Base-by-base conservation (phyloP, 768 basidiomycete species). In the Imleria badia region DNA sequence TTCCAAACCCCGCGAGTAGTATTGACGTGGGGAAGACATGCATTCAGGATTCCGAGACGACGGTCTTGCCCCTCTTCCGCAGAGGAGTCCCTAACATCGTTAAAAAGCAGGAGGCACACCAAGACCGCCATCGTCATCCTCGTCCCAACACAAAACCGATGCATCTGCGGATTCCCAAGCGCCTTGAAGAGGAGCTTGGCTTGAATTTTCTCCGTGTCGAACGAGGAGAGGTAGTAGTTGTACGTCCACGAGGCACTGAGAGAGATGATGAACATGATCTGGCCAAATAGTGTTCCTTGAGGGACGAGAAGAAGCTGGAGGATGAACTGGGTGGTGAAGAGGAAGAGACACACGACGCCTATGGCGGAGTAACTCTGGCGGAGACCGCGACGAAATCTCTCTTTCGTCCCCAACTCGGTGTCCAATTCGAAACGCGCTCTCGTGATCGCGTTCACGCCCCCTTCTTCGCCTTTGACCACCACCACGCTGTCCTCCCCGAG, bases 261-360 rank as follows among this genome's bases (percentile, higher is more conserved):
- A 5, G 67, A 65, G 43, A 52, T 6, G 26, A 73, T 41, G 47
- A 73, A 72, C 66, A 73, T 64, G 52, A 66, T 54, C 54, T 72
- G 69, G 22, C 72, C 68, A 31, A 73, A 70, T 5, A 72, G 45
- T 6, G 60, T 56, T n/a, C 64, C 66, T 31, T 70, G 68, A 1
- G 71, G 71, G 26, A 72, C 61, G 49, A 73, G 63, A 39, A 73
- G 60, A 34, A 73, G 61, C 53, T 73, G 68, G 22, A 61, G 52
- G 42, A 73, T 55, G 55, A 70, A 67, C 31, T 74, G 66, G 30
- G 53, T 45, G 19, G 62, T 61, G 45, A 70, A 60, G 11, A 73
- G 49, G 45, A 68, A 54, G 15, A 68, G 60, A 45, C 62, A 68
- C 20, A 63, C 35, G 34, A 49, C 33, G 52, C 61, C 60, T 2